phyloP scores from a whole-genome alignment of 2,329 filamentous ascomycete species.

The Neocucurbitaria cava region DNA sequence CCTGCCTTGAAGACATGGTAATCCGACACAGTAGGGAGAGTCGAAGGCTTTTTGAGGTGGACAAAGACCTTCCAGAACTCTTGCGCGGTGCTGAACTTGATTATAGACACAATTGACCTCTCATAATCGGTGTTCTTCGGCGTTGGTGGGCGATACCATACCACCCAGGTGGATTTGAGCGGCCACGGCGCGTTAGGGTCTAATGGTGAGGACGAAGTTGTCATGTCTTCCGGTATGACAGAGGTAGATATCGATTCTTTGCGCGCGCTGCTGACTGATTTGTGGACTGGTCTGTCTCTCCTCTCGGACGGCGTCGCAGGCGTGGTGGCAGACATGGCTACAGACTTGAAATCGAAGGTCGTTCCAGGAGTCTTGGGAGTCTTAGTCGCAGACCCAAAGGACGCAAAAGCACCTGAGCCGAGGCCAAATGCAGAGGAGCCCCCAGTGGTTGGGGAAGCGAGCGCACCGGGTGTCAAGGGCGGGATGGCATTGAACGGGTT shows the following conservation, averaged over 20 bases:
- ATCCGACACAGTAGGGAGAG: slow-evolving; percentile 89
- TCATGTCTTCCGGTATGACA: slow-evolving; percentile 37
- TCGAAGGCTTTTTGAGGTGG: slow-evolving; percentile 88
- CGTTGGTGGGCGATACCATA: slow-evolving; percentile 96
- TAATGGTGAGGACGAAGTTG: slow-evolving; percentile 51
- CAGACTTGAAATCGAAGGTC: slow-evolving; percentile 77
- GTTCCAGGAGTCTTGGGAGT: slow-evolving; percentile 85
- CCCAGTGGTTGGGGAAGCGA: slow-evolving; percentile 76
- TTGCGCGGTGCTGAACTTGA: slow-evolving; percentile 80
- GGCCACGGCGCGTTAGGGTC: slow-evolving; percentile 52
- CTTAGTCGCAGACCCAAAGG: slow-evolving; percentile 83
- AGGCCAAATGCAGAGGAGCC: slow-evolving; percentile 91
- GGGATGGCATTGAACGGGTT: slow-evolving; percentile 82
- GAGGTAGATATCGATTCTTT: slow-evolving; percentile 42
- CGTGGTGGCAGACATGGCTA: slow-evolving; percentile 51
- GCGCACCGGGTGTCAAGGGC: slow-evolving; percentile 68
- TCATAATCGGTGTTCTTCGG: slow-evolving; percentile 98
- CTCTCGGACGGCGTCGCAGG: slow-evolving; percentile 69
- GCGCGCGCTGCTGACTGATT: slow-evolving; percentile 41
- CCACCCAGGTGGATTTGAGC: slow-evolving; percentile 88
- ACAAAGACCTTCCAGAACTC: slow-evolving; percentile 90
- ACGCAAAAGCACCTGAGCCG: slow-evolving; percentile 93
- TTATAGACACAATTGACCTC: slow-evolving; percentile 90
- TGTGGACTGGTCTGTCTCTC: slow-evolving; percentile 51
- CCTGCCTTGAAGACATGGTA: slow-evolving; percentile 98